Conservation (phyloP, 805 yeast species). For the Pichia deserticola region DNA sequence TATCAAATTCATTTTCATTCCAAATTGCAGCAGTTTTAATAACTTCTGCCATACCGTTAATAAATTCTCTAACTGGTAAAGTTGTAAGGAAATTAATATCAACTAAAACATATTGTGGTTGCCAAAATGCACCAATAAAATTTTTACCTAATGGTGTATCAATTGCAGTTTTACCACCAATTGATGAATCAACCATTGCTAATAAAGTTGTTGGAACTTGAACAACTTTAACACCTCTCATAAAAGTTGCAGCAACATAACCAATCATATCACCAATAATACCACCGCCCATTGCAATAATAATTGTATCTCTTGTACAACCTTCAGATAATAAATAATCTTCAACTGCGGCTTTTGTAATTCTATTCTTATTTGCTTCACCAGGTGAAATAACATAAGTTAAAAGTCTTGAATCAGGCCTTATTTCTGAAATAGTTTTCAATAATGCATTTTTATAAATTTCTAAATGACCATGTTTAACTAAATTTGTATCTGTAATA, state of each 20-base stretch:
- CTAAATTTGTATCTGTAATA: slow-evolving; percentile 79
- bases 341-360: slow-evolving; percentile 87
- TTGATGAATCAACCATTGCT: slow-evolving; percentile 97
- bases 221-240: slow-evolving; percentile 93
- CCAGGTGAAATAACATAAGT: slow-evolving; percentile 83
- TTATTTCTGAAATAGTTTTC: slow-evolving; percentile 24
- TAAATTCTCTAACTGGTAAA: slow-evolving; percentile 86
- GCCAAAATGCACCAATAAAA: slow-evolving; percentile 96
- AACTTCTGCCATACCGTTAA: slow-evolving; percentile 98
- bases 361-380: slow-evolving; percentile 80
- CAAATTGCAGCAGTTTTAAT: slow-evolving; percentile 97
- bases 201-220: slow-evolving; percentile 91
- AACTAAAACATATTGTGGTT: slow-evolving; percentile 80
- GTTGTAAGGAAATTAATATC: slow-evolving; percentile 84
- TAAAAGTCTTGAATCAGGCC: slow-evolving; percentile 60
- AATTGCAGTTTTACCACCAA: slow-evolving; percentile 97
- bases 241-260: slow-evolving; percentile 96
- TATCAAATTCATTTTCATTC: slow-evolving; percentile 81
- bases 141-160: slow-evolving; percentile 96
- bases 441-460: slow-evolving; percentile 39
- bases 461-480: slow-evolving; percentile 52
- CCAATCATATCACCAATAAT: slow-evolving; percentile 99
- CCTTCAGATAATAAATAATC: slow-evolving; percentile 76
- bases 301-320: slow-evolving; percentile 93
- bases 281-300: slow-evolving; percentile 96